Conservation (phyloP, 2,329 filamentous ascomycete species). For the Trichoderma sp. region DNA sequence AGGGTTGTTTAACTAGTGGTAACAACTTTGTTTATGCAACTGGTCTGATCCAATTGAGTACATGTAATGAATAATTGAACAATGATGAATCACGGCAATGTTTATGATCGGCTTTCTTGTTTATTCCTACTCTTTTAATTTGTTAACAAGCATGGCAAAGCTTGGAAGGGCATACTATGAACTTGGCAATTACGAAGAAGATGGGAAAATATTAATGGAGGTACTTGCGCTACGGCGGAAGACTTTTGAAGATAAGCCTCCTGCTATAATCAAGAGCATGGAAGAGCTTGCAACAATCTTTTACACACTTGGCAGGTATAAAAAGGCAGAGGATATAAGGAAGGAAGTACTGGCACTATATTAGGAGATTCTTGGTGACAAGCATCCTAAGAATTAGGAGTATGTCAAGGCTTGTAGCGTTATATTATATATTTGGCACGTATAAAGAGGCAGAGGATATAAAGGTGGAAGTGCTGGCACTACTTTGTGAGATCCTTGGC, state of each 20-base stretch:
- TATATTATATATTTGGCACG: not conserved
- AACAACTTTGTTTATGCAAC: too few relatives aligned
- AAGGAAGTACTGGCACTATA: not conserved
- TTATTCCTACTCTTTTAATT: too few relatives aligned
- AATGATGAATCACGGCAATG: too few relatives aligned
- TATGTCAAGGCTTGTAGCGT: not conserved
- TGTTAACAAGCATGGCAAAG: not conserved
- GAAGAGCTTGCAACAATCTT: not conserved
- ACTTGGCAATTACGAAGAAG: not conserved
- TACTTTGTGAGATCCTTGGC: not conserved
- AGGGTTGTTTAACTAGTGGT: too few relatives aligned
- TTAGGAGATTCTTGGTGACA: not conserved
- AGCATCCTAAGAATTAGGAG: not conserved
- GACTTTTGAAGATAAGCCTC: not conserved
- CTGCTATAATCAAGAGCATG: not conserved
- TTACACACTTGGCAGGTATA: not conserved
- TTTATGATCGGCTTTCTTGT: too few relatives aligned
- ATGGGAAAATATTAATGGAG: not conserved
- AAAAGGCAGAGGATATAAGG: not conserved
- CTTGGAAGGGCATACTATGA: not conserved
- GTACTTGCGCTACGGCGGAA: not conserved
- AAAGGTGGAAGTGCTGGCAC: not conserved
- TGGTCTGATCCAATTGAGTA: too few relatives aligned
- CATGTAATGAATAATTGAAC: too few relatives aligned
- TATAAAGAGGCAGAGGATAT: not conserved